Evolutionary conservation across 2,329 filamentous ascomycete species (phyloP).

Genomic region (Fusarium cicatricum): DNA sequence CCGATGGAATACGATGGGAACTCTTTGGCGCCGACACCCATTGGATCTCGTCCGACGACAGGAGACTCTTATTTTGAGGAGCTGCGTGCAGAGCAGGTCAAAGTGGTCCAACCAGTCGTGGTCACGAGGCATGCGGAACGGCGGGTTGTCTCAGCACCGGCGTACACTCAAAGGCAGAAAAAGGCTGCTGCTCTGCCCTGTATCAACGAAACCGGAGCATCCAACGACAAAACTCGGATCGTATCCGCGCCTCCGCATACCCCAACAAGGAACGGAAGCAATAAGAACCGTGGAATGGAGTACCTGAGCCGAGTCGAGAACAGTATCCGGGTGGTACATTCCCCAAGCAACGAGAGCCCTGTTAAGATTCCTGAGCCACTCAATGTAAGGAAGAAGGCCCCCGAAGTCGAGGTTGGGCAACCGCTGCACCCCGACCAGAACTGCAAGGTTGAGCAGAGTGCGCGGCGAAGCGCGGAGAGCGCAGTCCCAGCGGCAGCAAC

Average conservation of each 20-base stretch:
- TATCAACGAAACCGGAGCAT: slow-evolving; percentile 55
- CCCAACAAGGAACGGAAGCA: slow-evolving; percentile 41
- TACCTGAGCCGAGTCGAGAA: slow-evolving; percentile 57
- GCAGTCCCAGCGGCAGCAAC: slow-evolving; percentile 15
- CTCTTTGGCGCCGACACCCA: slow-evolving; percentile 27
- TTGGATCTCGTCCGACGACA: slow-evolving; percentile 37
- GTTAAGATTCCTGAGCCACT: slow-evolving; percentile 50
- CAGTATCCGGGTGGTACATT: slow-evolving; percentile 65
- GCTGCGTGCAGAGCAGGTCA: slow-evolving; percentile 37
- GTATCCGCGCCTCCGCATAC: slow-evolving; percentile 57
- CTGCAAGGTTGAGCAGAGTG: slow-evolving; percentile 20
- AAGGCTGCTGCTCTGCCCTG: slow-evolving; percentile 55
- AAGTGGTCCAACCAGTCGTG: slow-evolving; percentile 45
- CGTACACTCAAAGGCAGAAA: slow-evolving; percentile 52
- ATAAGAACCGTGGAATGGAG: slow-evolving; percentile 51
- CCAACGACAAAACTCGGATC: slow-evolving; percentile 52
- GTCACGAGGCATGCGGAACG: slow-evolving; percentile 51
- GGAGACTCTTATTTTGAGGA: slow-evolving; percentile 39
- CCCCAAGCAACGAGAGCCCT: slow-evolving; percentile 51
- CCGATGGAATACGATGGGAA: slow-evolving; percentile 32
- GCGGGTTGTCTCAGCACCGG: slow-evolving; percentile 61
- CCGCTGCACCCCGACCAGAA: slow-evolving; percentile 27
- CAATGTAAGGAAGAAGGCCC: slow-evolving; percentile 53
- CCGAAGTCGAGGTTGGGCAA: slow-evolving; percentile 35
- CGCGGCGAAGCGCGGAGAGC: slow-evolving; percentile 7